Evolutionary conservation across 371 early-diverging fungal genomes (phyloP), one percentile per base, ranked within the genome.

Genomic region (Zopfochytrium polystomum): DNA sequence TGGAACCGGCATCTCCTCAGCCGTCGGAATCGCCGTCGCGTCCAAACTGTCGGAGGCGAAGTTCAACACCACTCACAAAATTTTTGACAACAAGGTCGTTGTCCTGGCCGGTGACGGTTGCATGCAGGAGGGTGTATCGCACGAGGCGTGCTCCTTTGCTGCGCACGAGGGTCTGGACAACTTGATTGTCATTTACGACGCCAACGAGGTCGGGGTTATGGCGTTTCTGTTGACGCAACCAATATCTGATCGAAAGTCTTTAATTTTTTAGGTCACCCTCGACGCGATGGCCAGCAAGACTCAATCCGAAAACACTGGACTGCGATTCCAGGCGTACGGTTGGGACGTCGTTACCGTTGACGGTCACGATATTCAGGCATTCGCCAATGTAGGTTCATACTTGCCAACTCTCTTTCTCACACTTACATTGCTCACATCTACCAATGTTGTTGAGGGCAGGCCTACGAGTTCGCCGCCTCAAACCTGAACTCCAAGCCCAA

Each of bases 101-200:
- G 84, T 86, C 67, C 85, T 99, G 49, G 74, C 88, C 43, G 99
- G 99, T 67, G 99, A 99, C 76, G 99, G 99, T 43, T 99, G 99
- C 81, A 79, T 96, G 64, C 98, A 98, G 77, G 99, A 99, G 81
- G 99, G 99, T 79, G 92, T 99, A 25, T 77, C 90, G 38, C 84
- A 90, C 38, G 99, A 99, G 77, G 95, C 99, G n/a, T 82, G 85
- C 66, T 93, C 98, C 6, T 83, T 99, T 60, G 99, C 98, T 49
- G 98, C 98, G 18, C 99, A 98, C 72, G 81, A 94, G 77, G 77
- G 92, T 76, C 84, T 99, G 38, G 95, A 96, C 65, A 96, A 97
- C 67, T 78, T 99, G 61, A 91, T 96, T 63, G 90, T 90, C 22
- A 80, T 99, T 49, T 99, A 99, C 76, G 99, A 99, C 71, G 91